These are phyloP conservation scores for Blepharisma japonicum DNA, from an alignment of 73 alveolate species.

Conservation along the genomic window DNA sequence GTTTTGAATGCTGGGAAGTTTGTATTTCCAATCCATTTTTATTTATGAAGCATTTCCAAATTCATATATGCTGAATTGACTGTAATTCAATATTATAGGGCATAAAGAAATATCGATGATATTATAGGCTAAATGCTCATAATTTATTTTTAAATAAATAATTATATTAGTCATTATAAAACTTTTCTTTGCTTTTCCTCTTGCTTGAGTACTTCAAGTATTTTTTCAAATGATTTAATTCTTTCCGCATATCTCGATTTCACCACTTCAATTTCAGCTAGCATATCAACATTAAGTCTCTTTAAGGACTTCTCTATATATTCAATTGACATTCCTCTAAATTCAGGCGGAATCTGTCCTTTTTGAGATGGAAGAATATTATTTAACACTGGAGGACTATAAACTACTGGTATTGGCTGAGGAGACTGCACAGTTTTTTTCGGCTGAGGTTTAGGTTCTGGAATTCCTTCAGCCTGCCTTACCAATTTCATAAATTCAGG, in stretches of 20 bases:
- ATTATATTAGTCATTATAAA: too few species aligned
- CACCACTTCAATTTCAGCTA: constrained; percentile 55
- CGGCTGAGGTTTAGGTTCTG: not conserved
- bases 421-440: too few species aligned
- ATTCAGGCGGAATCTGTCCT: constrained; percentile 43
- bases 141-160: too few species aligned
- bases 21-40: constrained; percentile 70
- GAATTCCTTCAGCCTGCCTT: constrained; percentile 32
- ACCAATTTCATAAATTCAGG: constrained; percentile 49
- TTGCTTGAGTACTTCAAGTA: not conserved
- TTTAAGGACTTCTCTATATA: constrained; percentile 34
- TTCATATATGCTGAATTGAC: too few species aligned
- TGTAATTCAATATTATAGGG: too few species aligned
- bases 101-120: too few species aligned
- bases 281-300: constrained; percentile 41
- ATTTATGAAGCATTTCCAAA: not conserved
- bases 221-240: constrained; percentile 29
- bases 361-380: not conserved
- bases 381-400: too few species aligned
- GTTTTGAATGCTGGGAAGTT: constrained; percentile 48
- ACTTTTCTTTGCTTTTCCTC: too few species aligned
- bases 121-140: too few species aligned
- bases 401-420: too few species aligned
- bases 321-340: constrained; percentile 41
- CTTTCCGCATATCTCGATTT: constrained; percentile 42